phyloP scores from a whole-genome alignment of 2,329 filamentous ascomycete genomes.

The Camptophora hylomeconis region DNA sequence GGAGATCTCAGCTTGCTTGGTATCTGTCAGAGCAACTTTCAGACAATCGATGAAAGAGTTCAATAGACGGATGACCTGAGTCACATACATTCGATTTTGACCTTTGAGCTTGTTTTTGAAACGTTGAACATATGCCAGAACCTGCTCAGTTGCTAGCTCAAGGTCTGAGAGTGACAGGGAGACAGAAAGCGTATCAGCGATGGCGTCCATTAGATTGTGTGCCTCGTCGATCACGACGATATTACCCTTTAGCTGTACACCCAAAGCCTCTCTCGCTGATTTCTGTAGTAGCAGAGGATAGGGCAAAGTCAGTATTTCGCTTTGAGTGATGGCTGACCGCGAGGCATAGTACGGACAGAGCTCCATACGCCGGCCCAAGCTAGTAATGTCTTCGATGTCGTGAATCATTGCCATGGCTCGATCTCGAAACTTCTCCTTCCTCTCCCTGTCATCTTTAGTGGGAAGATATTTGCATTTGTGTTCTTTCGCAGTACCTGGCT shows the following conservation, averaged over 20 bases:
- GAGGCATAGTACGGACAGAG: conserved; percentile 98
- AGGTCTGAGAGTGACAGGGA: conserved; percentile 63
- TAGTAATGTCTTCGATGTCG: conserved; percentile 83
- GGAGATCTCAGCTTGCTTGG: conserved; percentile 46
- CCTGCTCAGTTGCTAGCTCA: conserved; percentile 56
- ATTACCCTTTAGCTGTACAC: conserved; percentile 73
- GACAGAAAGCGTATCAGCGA: conserved; percentile 73
- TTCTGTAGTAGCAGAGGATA: conserved; percentile 84
- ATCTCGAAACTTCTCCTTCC: conserved; percentile 73
- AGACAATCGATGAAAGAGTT: conserved; percentile 40
- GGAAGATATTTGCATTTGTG: conserved; percentile 67
- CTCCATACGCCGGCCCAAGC: conserved; percentile 61
- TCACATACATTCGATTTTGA: conserved; percentile 81
- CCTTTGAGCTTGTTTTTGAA: conserved; percentile 84
- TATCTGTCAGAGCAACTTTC: conserved; percentile 36
- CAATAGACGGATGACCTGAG: conserved; percentile 71
- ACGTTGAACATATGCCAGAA: conserved; percentile 70
- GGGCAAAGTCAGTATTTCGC: conserved; percentile 79
- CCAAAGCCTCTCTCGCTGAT: conserved; percentile 73
- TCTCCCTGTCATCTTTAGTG: conserved; percentile 57
- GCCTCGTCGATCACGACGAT: conserved; percentile 95
- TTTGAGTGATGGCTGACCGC: conserved; percentile 63
- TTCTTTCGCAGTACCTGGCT: conserved; percentile 47
- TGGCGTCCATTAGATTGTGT: conserved; percentile 93
- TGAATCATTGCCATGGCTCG: conserved; percentile 69